Base-by-base conservation (phyloP, 139 green algal species). In the Chlorella sp. region DNA sequence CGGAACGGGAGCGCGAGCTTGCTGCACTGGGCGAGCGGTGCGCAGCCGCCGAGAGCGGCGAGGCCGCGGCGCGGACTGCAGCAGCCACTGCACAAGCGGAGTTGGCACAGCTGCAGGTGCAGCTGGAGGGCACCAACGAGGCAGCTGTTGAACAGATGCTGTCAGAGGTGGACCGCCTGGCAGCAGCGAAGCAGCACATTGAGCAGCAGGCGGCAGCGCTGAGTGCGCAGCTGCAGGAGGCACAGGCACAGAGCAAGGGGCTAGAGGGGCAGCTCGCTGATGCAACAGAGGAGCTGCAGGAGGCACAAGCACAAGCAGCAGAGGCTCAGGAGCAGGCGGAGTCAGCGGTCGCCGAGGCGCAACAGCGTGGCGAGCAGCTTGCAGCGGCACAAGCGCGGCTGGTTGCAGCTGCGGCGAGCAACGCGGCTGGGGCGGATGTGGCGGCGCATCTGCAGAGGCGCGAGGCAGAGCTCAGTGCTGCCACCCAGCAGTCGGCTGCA, bases 81-180 rank as follows among this genome's bases (percentile, higher is more conserved):
- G 40, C 77, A 9, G 48, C 76, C 2, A 53, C 48, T 21, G 42
- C 66, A 21, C 87, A 88, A n/a, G 81, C 40, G 12, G 32, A 90
- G 81, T 48, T 68, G 40, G 48, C 48, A 3, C 60, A 40, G 40
- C 64, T 90, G 76, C 30, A 82, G 76, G n/a, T 64, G 76, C 81
- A 81, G 60, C 88, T 89, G 75, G 88, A 77, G 21, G 39, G 32
- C 15, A 57, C 42, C 24, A 85, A 91, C n/a, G 66, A 85, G 22
- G 53, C 83, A 3, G 83, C 71, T 0, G 89, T 89, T 16, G 78
- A 88, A 32, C 87, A 90, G 79, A 90, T 90, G 87, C 87, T 86
- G 19, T 12, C 61, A 19, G 87, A 90, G 64, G 79, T 90, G 30
- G 76, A 90, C 26, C 61, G 79, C 12, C 64, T 90, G 39, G 87